phyloP scores from a whole-genome alignment of 192 early-diverging fungal species.

The Linnemannia schmuckeri region DNA sequence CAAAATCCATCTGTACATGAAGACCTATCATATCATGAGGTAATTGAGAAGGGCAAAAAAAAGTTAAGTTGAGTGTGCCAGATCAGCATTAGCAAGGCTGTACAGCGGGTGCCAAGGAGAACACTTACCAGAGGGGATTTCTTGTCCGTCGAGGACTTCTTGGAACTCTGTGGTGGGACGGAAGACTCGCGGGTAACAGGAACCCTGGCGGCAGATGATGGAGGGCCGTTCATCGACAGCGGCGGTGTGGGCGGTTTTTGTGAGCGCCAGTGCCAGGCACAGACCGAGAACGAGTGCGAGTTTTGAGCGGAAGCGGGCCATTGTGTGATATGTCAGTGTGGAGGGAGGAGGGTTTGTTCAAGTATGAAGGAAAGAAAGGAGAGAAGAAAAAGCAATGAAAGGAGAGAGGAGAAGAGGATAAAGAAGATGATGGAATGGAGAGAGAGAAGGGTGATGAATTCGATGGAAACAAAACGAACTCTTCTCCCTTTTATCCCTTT shows the following conservation, averaged over 20 bases:
- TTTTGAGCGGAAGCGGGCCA: constrained; percentile 42
- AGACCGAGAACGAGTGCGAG: constrained; percentile 49
- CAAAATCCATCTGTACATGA: constrained; percentile 74
- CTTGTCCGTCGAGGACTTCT: constrained; percentile 69
- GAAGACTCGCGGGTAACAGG: constrained; percentile 73
- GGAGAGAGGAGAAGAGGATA: neutral
- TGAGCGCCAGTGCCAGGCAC: constrained; percentile 38
- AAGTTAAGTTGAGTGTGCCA: neutral
- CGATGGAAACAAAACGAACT: neutral
- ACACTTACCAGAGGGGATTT: constrained; percentile 64
- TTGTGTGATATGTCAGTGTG: neutral
- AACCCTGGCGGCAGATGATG: constrained; percentile 51
- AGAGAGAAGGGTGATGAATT: neutral
- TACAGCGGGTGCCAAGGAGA: neutral
- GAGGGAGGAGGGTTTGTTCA: neutral
- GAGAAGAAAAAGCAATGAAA: neutral
- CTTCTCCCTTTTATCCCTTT: neutral
- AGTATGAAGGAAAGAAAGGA: neutral
- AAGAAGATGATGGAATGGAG: neutral
- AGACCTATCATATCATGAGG: constrained; percentile 54
- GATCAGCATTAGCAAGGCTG: neutral
- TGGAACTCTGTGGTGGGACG: constrained; percentile 70
- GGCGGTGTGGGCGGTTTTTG: constrained; percentile 28
- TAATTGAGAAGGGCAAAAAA: neutral
- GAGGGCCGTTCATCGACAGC: constrained; percentile 23